These are phyloP conservation scores for Fusarium sp. DNA, from an alignment of 2,329 filamentous ascomycete species.

Conservation along the genomic window DNA sequence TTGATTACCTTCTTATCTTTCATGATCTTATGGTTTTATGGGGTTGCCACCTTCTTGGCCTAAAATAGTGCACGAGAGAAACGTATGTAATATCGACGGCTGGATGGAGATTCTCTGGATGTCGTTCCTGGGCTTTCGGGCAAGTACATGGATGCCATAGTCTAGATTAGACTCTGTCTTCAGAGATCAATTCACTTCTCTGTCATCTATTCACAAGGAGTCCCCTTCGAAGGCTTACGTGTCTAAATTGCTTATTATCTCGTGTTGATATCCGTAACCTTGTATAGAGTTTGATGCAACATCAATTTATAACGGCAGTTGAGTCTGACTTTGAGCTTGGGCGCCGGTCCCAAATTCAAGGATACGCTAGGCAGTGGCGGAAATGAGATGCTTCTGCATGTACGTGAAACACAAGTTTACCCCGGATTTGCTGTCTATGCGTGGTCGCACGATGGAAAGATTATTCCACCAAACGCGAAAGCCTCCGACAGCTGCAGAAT, in stretches of 20 bases:
- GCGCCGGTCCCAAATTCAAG: neutral
- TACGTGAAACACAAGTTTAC: slow-evolving; percentile 5
- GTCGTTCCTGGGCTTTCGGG: slow-evolving; percentile 10
- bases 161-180: slow-evolving; percentile 21
- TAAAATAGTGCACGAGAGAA: slow-evolving; percentile 39
- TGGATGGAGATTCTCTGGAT: slow-evolving; percentile 29
- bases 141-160: slow-evolving; percentile 31
- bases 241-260: neutral
- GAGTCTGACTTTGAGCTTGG: neutral
- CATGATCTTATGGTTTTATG: slow-evolving; percentile 40
- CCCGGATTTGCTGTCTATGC: slow-evolving; percentile 10
- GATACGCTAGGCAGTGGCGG: neutral
- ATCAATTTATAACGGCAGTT: neutral
- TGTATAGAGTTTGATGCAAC: neutral
- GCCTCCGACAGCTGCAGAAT: neutral
- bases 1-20: slow-evolving; percentile 22
- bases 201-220: neutral
- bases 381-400: neutral
- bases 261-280: neutral
- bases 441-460: neutral
- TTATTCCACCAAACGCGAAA: slow-evolving; percentile 13
- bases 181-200: slow-evolving; percentile 22
- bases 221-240: neutral
- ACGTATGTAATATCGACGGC: slow-evolving; percentile 39
- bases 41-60: slow-evolving; percentile 19